phyloP scores from a whole-genome alignment of 345 rosid species.

The Camelina hispida region DNA sequence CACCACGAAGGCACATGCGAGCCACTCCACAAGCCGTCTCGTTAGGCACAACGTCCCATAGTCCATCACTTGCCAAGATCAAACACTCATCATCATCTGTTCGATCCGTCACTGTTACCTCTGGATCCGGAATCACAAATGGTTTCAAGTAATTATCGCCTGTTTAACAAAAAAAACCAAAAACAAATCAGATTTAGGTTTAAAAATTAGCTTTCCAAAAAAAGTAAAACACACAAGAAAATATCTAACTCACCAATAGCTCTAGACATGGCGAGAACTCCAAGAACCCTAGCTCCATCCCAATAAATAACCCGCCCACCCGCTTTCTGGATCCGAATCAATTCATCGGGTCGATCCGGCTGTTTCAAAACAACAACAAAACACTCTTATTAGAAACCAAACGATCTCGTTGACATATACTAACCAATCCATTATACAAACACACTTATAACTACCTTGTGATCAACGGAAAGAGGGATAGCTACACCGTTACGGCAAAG shows the following conservation, averaged over 20 bases:
- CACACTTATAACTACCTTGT: slow-evolving; percentile 53
- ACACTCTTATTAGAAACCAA: not conserved
- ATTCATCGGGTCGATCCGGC: slow-evolving; percentile 94
- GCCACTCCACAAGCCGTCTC: slow-evolving; percentile 83
- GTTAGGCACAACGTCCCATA: slow-evolving; percentile 95
- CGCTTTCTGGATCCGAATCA: slow-evolving; percentile 65
- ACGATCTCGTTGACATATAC: not conserved
- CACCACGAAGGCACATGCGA: slow-evolving; percentile 61
- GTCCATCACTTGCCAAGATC: slow-evolving; percentile 83
- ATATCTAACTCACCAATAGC: slow-evolving; percentile 66
- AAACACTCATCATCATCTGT: slow-evolving; percentile 74
- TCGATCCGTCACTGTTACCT: slow-evolving; percentile 70
- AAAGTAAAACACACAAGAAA: not conserved
- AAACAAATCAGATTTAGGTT: not conserved
- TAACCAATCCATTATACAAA: not conserved
- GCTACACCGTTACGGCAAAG: slow-evolving; percentile 81
- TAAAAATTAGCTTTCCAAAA: not conserved
- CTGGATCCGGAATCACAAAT: slow-evolving; percentile 84
- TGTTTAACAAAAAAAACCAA: not conserved
- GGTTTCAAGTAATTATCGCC: slow-evolving; percentile 93
- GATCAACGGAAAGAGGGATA: slow-evolving; percentile 76
- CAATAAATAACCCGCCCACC: slow-evolving; percentile 91
- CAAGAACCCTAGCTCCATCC: slow-evolving; percentile 89
- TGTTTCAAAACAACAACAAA: slow-evolving; percentile 28
- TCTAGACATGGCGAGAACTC: slow-evolving; percentile 89